Evolutionary conservation across 176 grass and related monocot species (phyloP).

Genomic region (Eleusine coracana): DNA sequence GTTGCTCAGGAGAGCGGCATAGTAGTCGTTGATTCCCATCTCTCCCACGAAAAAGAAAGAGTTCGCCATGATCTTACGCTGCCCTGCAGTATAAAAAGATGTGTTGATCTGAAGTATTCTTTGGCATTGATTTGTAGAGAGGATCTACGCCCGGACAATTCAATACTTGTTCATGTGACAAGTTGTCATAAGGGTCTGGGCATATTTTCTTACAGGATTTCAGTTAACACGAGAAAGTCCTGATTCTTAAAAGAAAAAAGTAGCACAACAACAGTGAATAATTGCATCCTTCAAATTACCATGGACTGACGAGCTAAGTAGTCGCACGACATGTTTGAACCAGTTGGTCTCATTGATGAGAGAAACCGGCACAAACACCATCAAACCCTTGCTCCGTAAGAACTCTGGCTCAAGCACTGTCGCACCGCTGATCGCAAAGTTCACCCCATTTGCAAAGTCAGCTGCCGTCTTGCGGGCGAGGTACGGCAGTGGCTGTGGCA

Average conservation of each 20-base stretch:
- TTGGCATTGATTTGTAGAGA: too few species aligned
- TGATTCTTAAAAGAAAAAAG: too few species aligned
- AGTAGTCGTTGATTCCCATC: conserved; percentile 82
- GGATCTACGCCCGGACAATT: too few species aligned
- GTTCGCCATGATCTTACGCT: conserved; percentile 2
- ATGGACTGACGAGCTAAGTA: conserved; percentile 22
- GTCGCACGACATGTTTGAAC: conserved; percentile 49
- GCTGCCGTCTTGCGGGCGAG: conserved; percentile 52
- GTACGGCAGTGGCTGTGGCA: conserved; percentile 51
- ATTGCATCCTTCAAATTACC: neutral
- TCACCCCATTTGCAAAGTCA: conserved; percentile 58
- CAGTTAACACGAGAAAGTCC: too few species aligned
- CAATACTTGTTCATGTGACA: too few species aligned
- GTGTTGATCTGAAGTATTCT: neutral
- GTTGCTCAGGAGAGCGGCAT: conserved; percentile 45
- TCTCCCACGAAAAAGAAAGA: conserved; percentile 54
- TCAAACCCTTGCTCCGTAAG: conserved; percentile 47
- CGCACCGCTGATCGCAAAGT: conserved; percentile 64
- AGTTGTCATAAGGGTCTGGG: too few species aligned
- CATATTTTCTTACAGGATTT: too few species aligned
- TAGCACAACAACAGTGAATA: too few species aligned
- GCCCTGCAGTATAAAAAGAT: neutral
- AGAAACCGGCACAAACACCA: conserved; percentile 48
- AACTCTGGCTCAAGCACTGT: conserved; percentile 53
- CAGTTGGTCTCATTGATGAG: conserved; percentile 53